Base-by-base conservation (phyloP, 192 early-diverging fungal genomes). In the Gryganskiella cystojenkinii region DNA sequence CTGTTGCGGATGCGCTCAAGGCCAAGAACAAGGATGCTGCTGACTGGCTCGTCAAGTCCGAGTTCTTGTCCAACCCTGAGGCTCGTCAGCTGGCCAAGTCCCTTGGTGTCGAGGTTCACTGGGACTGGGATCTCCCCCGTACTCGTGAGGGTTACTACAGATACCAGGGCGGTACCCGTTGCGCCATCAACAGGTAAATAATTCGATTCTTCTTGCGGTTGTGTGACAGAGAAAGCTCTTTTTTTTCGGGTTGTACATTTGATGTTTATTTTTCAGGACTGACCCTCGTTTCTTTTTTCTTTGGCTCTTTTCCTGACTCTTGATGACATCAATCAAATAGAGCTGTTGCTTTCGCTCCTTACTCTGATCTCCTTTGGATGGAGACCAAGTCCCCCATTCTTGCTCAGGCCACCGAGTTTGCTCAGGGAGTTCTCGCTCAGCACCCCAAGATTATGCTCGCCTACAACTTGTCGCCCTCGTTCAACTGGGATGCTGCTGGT, bases 401-500 rank as follows among this genome's bases (percentile, higher is more conserved):
- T 64, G 70, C 86, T 52, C 97, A 99, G 84, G 96, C 97, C 64
- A 88, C 91, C 72, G 89, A 97, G 85, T 99, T 99, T 81, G 61
- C 96, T 42, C 68, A 85, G 27, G 95, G 95, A 61, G 96, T 99
- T 17, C 88, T 87, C 61, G 82, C 87, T 61, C 88, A 86, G 35
- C 86, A 90, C 71, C 96, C 97, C 43, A 81, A 94, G 40, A 84
- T 90, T 59, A 92, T 94, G 90, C 89, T 99, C 33, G 93, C 95
- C 22, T 99, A 99, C 89, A 99, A 99, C 88, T 80, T 99, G 56
- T 95, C 92, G 42, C 97, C 97, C 25, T 96, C 94, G 28, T 99
- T 98, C 90, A 99, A 99, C 91, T 99, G 96, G 95, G 94, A 96
- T 75, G 94, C 95, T 14, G 95, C 97, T 22, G 96, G 96, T 45